Conservation (phyloP, 805 yeast genomes). For the Cyberlindnera saturnus region DNA sequence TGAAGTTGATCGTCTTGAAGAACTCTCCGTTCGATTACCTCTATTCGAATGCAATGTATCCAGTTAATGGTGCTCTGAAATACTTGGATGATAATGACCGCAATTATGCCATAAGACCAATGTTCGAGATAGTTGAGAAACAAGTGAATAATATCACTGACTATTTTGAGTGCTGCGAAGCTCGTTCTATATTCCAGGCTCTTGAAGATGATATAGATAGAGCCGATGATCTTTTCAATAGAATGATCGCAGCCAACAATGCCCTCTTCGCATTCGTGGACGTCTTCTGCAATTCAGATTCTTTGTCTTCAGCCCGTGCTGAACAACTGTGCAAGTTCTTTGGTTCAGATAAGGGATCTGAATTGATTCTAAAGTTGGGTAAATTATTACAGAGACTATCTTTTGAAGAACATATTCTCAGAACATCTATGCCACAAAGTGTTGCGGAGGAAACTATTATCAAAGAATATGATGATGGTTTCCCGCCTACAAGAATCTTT, state of each 20-base stretch:
- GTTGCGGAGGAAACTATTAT: slow-evolving; percentile 40
- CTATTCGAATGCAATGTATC: slow-evolving; percentile 46
- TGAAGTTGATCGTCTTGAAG: slow-evolving; percentile 40
- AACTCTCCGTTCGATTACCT: slow-evolving; percentile 60
- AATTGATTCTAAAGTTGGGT: slow-evolving; percentile 36
- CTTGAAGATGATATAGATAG: slow-evolving; percentile 12
- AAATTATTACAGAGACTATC: slow-evolving; percentile 44
- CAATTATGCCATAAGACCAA: slow-evolving; percentile 36
- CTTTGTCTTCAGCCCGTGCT: slow-evolving; percentile 34
- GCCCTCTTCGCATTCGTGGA: slow-evolving; percentile 48
- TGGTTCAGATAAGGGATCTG: slow-evolving; percentile 35
- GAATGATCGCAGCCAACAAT: slow-evolving; percentile 32
- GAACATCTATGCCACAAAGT: slow-evolving; percentile 40
- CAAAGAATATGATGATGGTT: slow-evolving; percentile 23
- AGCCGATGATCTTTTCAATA: slow-evolving; percentile 23
- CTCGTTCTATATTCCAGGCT: slow-evolving; percentile 23
- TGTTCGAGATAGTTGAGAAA: slow-evolving; percentile 29
- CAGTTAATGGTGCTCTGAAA: slow-evolving; percentile 48
- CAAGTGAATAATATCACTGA: slow-evolving; percentile 26
- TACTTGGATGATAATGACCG: slow-evolving; percentile 51
- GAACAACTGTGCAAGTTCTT: slow-evolving; percentile 34
- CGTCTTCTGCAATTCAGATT: slow-evolving; percentile 48
- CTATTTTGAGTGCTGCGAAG: slow-evolving; percentile 20
- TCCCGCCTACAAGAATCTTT: slow-evolving; percentile 38
- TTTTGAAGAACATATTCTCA: slow-evolving; percentile 51